These are phyloP conservation scores for Trametes pubescens DNA, from an alignment of 1,284 basidiomycete species.

Conservation along the genomic window DNA sequence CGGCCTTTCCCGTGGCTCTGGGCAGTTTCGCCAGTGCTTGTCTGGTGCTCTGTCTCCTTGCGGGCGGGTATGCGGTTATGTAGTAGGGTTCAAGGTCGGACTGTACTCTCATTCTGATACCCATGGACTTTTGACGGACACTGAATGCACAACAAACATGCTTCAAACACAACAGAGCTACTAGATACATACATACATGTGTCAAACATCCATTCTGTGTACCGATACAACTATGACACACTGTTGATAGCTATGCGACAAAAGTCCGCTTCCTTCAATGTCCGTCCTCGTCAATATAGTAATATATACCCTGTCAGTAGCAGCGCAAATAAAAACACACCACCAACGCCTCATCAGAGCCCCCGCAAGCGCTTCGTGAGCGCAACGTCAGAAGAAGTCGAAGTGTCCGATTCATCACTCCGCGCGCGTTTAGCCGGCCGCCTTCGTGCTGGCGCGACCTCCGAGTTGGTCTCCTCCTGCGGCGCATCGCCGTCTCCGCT, in stretches of 20 bases:
- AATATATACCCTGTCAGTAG: background rate
- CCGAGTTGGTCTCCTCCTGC: background rate
- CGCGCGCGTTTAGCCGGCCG: background rate
- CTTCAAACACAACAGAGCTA: too few relatives aligned
- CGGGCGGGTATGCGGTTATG: constrained; percentile 10
- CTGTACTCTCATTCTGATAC: background rate
- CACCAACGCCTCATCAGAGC: background rate
- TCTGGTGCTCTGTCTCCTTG: constrained; percentile 37
- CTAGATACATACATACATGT: background rate
- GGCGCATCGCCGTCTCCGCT: background rate
- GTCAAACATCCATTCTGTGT: background rate
- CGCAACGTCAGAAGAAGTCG: background rate
- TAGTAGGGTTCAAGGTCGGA: background rate
- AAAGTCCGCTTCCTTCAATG: background rate
- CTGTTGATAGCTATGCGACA: background rate
- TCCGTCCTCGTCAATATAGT: background rate
- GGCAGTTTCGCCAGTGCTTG: constrained; percentile 44
- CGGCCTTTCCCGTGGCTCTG: constrained; percentile 39
- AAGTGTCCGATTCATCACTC: background rate
- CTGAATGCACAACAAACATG: background rate
- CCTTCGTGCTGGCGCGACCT: background rate
- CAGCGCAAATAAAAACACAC: background rate
- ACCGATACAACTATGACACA: background rate
- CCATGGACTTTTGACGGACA: background rate
- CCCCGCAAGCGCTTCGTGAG: background rate